A percentile compares a stretch with the other conserved stretches of the same genome.
Conservation (phyloP, 2,329 filamentous ascomycete species). For the Colletotrichum chrysophilum region DNA sequence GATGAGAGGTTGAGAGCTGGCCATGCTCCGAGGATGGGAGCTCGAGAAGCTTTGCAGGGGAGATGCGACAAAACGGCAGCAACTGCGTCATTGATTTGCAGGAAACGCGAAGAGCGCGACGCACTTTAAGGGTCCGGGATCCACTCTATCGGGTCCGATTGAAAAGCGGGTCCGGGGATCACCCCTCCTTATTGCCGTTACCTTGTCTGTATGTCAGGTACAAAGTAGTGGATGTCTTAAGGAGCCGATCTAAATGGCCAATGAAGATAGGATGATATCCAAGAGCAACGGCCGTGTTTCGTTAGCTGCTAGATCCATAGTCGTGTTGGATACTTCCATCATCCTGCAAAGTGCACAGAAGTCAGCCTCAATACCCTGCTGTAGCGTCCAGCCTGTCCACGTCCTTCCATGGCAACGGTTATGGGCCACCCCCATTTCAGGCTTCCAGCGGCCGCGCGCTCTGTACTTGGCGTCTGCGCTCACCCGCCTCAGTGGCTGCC, state of each 20-base stretch:
- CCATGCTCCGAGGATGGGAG: background rate
- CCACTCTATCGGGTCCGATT: constrained; percentile 13
- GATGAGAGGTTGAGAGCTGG: background rate
- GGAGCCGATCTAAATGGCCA: background rate
- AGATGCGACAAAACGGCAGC: background rate
- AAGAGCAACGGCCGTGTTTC: background rate
- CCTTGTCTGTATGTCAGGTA: background rate
- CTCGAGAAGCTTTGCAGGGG: constrained; percentile 10
- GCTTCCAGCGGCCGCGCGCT: constrained; percentile 7
- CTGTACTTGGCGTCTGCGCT: constrained; percentile 14
- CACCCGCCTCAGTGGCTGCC: background rate
- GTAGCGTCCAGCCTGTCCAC: background rate
- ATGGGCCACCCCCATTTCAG: background rate
- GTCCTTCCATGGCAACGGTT: background rate
- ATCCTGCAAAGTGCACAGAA: background rate
- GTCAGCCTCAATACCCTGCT: background rate
- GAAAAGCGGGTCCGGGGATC: constrained; percentile 1
- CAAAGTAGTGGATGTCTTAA: background rate
- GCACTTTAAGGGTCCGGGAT: background rate
- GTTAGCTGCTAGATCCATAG: background rate
- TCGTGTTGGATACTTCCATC: background rate
- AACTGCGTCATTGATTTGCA: constrained; percentile 32
- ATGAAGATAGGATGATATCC: background rate
- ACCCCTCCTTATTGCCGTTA: constrained; percentile 1
- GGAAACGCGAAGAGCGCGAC: constrained; percentile 27